These are phyloP conservation scores for Gyrodon lividus DNA, from an alignment of 768 basidiomycete genomes.

Conservation along the genomic window DNA sequence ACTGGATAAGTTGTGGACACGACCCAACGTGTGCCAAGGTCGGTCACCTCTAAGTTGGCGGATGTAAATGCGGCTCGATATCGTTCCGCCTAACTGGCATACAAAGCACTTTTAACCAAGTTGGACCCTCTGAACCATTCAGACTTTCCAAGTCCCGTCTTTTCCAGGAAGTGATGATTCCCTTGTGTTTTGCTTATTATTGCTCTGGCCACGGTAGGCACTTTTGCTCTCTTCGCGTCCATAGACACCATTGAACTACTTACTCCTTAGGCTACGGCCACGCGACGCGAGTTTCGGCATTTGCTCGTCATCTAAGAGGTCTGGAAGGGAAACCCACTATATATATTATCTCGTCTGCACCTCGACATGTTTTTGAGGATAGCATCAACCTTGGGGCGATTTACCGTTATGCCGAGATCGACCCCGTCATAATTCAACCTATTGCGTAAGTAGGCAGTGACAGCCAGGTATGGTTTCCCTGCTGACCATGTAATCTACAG, in stretches of 20 bases:
- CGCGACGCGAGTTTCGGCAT: constrained; percentile 78
- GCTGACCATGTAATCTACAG: constrained; percentile 30
- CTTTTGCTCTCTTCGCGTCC: background rate
- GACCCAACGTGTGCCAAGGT: background rate
- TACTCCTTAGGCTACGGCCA: constrained; percentile 69
- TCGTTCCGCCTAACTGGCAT: background rate
- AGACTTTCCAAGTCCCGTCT: background rate
- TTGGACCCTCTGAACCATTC: background rate
- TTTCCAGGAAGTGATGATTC: background rate
- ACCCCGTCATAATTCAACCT: constrained; percentile 80
- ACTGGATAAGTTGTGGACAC: background rate
- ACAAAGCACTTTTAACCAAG: too few relatives aligned
- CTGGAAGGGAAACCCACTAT: constrained; percentile 46
- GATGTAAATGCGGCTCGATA: background rate
- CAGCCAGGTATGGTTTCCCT: constrained; percentile 6
- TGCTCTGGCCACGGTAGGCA: constrained; percentile 71
- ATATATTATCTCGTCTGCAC: constrained; percentile 73
- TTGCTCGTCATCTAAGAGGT: constrained; percentile 57
- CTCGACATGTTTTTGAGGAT: constrained; percentile 65
- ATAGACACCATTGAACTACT: background rate
- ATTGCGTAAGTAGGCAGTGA: constrained; percentile 58
- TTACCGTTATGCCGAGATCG: constrained; percentile 72
- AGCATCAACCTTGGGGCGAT: constrained; percentile 59
- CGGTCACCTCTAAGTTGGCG: background rate
- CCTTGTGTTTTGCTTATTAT: constrained; percentile 60